Base-by-base conservation (phyloP, 2,329 filamentous ascomycete species). In the Ascochyta pisi region DNA sequence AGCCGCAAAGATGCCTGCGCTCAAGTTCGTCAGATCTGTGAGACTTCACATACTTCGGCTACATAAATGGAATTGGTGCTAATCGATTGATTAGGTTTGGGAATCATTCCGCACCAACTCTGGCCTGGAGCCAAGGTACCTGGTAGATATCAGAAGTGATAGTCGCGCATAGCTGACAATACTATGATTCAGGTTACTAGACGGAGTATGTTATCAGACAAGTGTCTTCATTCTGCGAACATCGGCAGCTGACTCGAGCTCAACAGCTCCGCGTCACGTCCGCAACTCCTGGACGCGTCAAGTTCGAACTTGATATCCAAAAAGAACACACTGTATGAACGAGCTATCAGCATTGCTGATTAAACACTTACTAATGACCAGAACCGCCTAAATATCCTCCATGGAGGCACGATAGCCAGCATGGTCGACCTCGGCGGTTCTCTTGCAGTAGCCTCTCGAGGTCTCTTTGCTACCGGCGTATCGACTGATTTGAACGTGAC, bases 41-140 rank as follows among this genome's bases (percentile, higher is more conserved):
- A 64, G 83, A 73, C 4, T 8, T 16, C 12, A 24, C n/a, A 31
- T 31, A 15, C 29, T 31, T 16, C 13, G 16, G 4, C 37, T 12
- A 13, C 24, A 31, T 42, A 10, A 13, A 15, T 37, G 2, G 7
- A 33, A 3, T 3, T 5, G 4, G 13, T 16, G 23, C 64, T 75
- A 33, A 77, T 49, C 44, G 19, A 49, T 49, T 44, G 35, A 55
- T 16, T 55, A 95, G 91, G 91, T 96, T 42, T 84, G 92, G 81
- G 89, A 90, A 73, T 93, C 91, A 2, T 97, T 97, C 76, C 86
- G 90, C 79, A 84, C 85, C 63, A 90, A 91, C 62, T 96, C 92
- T 5, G 93, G 93, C 6, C 79, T 98, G 19, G 94, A 97, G 76
- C 92, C 92, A 73, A 90, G 90, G 93, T 96, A 80, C 41, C 39